Conservation (phyloP, 2,329 filamentous ascomycete species). For the Fusarium sp. region DNA sequence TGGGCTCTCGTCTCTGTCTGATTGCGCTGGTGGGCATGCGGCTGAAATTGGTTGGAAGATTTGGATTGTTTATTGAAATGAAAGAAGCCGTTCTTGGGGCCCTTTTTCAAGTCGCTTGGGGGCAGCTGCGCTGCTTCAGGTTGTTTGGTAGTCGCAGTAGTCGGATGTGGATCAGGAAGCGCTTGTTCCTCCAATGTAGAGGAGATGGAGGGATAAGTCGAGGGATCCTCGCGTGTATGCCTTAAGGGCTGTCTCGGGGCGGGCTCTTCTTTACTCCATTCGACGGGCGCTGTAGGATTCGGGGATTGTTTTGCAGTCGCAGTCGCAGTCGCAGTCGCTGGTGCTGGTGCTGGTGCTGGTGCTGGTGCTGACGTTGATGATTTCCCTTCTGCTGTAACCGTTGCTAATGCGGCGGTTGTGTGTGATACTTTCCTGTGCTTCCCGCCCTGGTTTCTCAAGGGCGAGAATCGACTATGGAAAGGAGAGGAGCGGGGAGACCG, state of each 20-base stretch:
- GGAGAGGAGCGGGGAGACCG: slow-evolving; percentile 64
- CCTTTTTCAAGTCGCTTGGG: slow-evolving; percentile 58
- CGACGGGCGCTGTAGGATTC: slow-evolving; percentile 35
- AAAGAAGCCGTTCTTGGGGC: slow-evolving; percentile 66
- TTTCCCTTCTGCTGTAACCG: slow-evolving; percentile 18
- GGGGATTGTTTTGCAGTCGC: slow-evolving; percentile 26
- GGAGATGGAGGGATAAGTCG: slow-evolving; percentile 49
- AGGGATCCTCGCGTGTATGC: slow-evolving; percentile 47
- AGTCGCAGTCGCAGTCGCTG: background rate
- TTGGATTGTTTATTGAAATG: slow-evolving; percentile 65
- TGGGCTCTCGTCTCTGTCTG: slow-evolving; percentile 57
- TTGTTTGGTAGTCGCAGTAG: slow-evolving; percentile 33
- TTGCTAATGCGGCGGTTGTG: slow-evolving; percentile 42
- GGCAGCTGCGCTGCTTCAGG: slow-evolving; percentile 30
- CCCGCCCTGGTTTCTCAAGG: slow-evolving; percentile 48
- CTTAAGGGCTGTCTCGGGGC: slow-evolving; percentile 48
- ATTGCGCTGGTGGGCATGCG: slow-evolving; percentile 48
- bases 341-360: slow-evolving; percentile 10
- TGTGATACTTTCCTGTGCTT: slow-evolving; percentile 47
- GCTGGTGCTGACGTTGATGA: slow-evolving; percentile 7
- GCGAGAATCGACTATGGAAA: slow-evolving; percentile 60
- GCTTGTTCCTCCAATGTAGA: slow-evolving; percentile 45
- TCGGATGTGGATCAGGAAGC: slow-evolving; percentile 40
- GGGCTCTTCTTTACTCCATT: slow-evolving; percentile 38
- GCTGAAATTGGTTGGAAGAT: slow-evolving; percentile 55